phyloP scores from a whole-genome alignment of 2,329 filamentous ascomycete species.

The Rutstroemia sydowiana region DNA sequence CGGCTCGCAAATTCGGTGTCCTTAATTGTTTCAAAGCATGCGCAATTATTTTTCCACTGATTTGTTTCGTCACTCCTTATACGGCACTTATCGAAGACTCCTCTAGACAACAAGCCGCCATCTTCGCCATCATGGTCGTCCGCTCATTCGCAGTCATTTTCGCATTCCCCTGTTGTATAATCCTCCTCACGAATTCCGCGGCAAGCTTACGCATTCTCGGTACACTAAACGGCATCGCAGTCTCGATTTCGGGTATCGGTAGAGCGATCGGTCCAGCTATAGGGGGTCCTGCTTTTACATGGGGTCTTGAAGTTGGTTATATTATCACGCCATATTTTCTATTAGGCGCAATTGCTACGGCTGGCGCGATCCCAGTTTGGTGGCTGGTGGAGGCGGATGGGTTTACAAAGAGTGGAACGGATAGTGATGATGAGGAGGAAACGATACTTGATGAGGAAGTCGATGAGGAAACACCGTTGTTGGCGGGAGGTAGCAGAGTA shows the following conservation, averaged over 20 bases:
- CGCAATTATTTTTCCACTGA: constrained; percentile 59
- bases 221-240: constrained; percentile 86
- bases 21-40: constrained; percentile 65
- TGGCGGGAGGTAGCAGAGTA: constrained; percentile 21
- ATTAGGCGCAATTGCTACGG: constrained; percentile 52
- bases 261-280: constrained; percentile 71
- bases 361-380: constrained; percentile 66
- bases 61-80: constrained; percentile 79
- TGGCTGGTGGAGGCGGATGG: constrained; percentile 70
- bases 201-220: constrained; percentile 68
- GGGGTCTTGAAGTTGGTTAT: constrained; percentile 68
- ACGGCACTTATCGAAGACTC: constrained; percentile 53
- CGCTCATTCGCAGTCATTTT: constrained; percentile 75
- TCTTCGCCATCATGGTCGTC: constrained; percentile 61
- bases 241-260: constrained; percentile 72
- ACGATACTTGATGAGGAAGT: constrained; percentile 14
- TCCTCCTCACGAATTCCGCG: constrained; percentile 84
- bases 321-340: constrained; percentile 77
- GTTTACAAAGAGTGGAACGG: constrained; percentile 38
- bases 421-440: constrained; percentile 30
- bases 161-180: constrained; percentile 82
- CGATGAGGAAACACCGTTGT: constrained; percentile 14
- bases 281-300: constrained; percentile 65
- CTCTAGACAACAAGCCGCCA: constrained; percentile 46
- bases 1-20: constrained; percentile 67